phyloP scores from a whole-genome alignment of 106 monocot species.

The Iris macrosiphon region DNA sequence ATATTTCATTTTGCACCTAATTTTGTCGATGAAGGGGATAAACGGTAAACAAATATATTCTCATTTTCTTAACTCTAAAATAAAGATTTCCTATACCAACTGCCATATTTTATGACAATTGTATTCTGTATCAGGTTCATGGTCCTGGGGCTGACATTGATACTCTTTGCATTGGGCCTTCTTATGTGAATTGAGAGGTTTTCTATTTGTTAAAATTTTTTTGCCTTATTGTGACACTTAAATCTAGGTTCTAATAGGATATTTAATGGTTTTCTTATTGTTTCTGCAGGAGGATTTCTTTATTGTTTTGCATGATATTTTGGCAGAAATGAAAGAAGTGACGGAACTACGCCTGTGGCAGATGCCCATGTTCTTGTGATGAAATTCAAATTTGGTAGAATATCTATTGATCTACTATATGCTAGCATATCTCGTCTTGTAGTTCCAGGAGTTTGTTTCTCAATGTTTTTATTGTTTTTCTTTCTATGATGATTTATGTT shows the following conservation, averaged over 20 bases:
- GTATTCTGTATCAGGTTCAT: conserved; percentile 55
- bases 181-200: conserved; percentile 97
- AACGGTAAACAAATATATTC: too few relatives aligned
- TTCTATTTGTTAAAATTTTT: not conserved
- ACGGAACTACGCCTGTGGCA: conserved; percentile 85
- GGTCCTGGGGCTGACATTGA: conserved; percentile 95
- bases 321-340: conserved; percentile 70
- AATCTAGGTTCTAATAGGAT: not conserved
- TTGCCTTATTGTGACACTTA: not conserved
- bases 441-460: conserved; percentile 78
- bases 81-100: too few relatives aligned
- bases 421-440: conserved; percentile 87
- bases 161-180: conserved; percentile 93
- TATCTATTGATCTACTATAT: conserved; percentile 98
- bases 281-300: conserved; percentile 87
- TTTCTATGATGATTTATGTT: too few relatives aligned
- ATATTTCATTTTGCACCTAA: too few relatives aligned
- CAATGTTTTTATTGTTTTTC: too few relatives aligned
- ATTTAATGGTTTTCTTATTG: not conserved
- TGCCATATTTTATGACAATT: too few relatives aligned
- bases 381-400: conserved; percentile 90
- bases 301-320: conserved; percentile 74
- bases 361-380: conserved; percentile 99
- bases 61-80: too few relatives aligned
- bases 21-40: too few relatives aligned